Base-by-base conservation (phyloP, 306 rosid genomes). In the Glycyrrhiza uralensis region DNA sequence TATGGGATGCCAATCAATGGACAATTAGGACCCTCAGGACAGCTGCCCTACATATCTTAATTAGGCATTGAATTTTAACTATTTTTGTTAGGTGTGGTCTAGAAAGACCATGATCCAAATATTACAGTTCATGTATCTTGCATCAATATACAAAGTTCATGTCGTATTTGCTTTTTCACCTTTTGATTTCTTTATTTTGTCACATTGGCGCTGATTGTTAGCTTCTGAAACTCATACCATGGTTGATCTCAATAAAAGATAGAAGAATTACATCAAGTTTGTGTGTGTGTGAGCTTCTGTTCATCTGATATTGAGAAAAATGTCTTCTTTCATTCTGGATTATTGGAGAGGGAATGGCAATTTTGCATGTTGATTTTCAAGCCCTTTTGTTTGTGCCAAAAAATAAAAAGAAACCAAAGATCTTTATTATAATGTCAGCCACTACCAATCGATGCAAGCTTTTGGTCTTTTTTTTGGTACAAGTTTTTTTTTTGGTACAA, bases 1-100 rank as follows among this genome's bases (percentile, higher is more conserved):
- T 82, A 54, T 80, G 67, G 84, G 84, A 78, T 46, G 92, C 92
- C 50, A 85, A 87, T 64, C 65, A 22, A 18, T 57, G 79, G 64
- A 87, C 89, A 15, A 41, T 87, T 13, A 49, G 78, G 69, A 76
- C 84, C 6, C 84, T 87, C 11, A 71, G 79, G 62, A 70, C 55
- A 10, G 89, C 92, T 55, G 92, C 92, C 65, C 14, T 11, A 45
- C 9, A 7, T 38, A 58, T 47, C 45, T 26, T 8, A 22, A n/a
- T 54, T 29, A 30, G 67, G 68, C 59, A 18, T 55, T 55, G 39
- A 55, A 15, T 76, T 76, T 12, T n/a, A n/a, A 3, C 32, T 13
- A n/a, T 29, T 66, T 44, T 20, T 63, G 1, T 20, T 42, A 64
- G 74, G 11, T 30, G 49, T 57, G 38, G 26, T 32, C 35, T n/a